These are phyloP conservation scores for Asterochloris sp. DNA, from an alignment of 139 green algal species.

Conservation along the genomic window DNA sequence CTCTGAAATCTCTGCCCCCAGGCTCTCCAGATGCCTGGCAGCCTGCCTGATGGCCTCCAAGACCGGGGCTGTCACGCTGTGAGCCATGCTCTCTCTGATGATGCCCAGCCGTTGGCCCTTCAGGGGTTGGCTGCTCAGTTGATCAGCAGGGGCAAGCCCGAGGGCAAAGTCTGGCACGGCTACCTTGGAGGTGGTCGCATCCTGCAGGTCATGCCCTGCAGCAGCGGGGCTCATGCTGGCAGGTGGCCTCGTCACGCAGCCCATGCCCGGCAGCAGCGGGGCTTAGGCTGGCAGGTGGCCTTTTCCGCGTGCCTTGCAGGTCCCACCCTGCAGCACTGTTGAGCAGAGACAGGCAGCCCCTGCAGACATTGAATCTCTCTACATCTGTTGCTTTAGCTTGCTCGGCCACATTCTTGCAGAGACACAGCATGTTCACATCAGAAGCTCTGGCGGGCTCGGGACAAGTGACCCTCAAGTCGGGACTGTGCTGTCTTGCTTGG, in stretches of 20 bases:
- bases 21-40: conserved; percentile 57
- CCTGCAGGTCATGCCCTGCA: conserved; percentile 53
- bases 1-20: conserved; percentile 78
- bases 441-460: no score
- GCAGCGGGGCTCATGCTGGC: neutral
- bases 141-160: conserved; percentile 37
- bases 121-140: conserved; percentile 56
- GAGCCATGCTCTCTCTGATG: conserved; percentile 78
- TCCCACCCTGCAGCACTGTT: no score
- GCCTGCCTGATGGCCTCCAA: conserved; percentile 43
- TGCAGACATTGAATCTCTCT: no score
- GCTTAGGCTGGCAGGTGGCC: no score
- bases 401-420: no score
- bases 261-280: conserved; percentile 37
- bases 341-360: no score
- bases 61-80: conserved; percentile 62
- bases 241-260: no score
- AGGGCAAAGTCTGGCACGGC: conserved; percentile 35
- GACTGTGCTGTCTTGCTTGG: no score
- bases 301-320: no score
- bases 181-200: conserved; percentile 61
- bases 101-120: conserved; percentile 68
- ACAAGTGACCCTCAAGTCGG: no score
- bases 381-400: no score
- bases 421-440: no score